These are phyloP conservation scores for Pleurotus eryngii DNA, from an alignment of 768 basidiomycete species.

Conservation along the genomic window DNA sequence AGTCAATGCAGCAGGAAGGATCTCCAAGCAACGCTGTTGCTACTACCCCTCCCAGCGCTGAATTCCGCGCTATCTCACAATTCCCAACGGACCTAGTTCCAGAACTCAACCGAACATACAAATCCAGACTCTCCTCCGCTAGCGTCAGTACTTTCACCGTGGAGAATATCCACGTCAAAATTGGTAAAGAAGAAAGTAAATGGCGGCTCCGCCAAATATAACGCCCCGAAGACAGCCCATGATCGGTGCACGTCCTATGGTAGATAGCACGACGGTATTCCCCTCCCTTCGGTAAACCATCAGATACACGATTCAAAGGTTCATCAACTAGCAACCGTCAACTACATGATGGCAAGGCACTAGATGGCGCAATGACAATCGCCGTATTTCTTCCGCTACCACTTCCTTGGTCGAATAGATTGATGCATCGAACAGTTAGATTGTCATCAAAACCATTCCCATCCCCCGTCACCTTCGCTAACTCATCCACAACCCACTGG, in stretches of 20 bases:
- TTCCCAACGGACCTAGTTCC: conserved; percentile 49
- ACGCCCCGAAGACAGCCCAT: not conserved
- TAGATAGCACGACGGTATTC: too few relatives aligned
- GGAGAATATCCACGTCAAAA: conserved; percentile 56
- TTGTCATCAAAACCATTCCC: conserved; percentile 4
- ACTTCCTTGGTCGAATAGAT: conserved; percentile 68
- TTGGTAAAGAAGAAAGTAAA: conserved; percentile 60
- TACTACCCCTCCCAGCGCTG: conserved; percentile 10
- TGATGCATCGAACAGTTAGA: conserved; percentile 42
- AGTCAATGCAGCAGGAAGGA: conserved; percentile 18
- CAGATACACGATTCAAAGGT: too few relatives aligned
- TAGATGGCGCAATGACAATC: conserved; percentile 43
- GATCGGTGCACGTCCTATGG: too few relatives aligned
- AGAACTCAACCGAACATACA: conserved; percentile 47
- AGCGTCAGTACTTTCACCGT: conserved; percentile 50
- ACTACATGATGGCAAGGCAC: too few relatives aligned
- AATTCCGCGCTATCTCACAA: conserved; percentile 46
- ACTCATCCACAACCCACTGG: conserved; percentile 48
- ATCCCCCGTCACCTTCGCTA: conserved; percentile 16
- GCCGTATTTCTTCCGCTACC: conserved; percentile 75
- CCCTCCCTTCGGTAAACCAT: too few relatives aligned
- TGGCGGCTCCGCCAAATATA: conserved; percentile 31
- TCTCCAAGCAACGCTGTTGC: conserved; percentile 10
- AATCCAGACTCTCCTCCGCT: conserved; percentile 36
- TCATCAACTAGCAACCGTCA: too few relatives aligned